phyloP scores from a whole-genome alignment of 1,284 basidiomycete genomes.

The Rhodotorula sp. region DNA sequence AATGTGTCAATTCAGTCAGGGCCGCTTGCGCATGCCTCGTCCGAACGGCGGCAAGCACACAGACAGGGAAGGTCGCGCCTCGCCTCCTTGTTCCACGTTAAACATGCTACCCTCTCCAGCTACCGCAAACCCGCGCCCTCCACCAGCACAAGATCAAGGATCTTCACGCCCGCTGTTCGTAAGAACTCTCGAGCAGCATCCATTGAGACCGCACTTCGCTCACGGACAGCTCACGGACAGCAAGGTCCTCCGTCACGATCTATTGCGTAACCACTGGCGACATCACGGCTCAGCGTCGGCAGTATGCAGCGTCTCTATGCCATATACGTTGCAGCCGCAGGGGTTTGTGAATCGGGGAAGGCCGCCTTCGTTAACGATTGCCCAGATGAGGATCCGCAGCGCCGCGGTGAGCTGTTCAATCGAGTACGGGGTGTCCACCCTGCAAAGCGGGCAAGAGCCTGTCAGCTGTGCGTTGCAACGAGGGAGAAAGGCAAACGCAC shows the following conservation, averaged over 20 bases:
- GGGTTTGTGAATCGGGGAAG: neutral
- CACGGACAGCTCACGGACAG: no score
- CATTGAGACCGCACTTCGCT: no score
- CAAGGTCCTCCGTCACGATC: no score
- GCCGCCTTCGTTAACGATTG: constrained; percentile 15
- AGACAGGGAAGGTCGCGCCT: neutral
- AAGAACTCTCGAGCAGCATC: no score
- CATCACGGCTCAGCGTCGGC: no score
- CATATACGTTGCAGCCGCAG: no score
- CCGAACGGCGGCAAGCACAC: neutral
- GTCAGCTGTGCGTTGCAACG: no score
- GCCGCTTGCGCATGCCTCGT: neutral
- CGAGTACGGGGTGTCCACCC: constrained; percentile 46
- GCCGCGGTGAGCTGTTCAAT: constrained; percentile 58
- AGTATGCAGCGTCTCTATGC: no score
- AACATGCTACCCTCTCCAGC: neutral
- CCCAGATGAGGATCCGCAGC: constrained; percentile 56
- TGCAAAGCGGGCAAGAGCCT: neutral
- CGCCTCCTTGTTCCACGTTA: neutral
- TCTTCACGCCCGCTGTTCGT: no score
- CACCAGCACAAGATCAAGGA: no score
- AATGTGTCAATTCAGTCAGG: neutral
- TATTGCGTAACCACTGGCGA: no score
- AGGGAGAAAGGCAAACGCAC: constrained; percentile 1
- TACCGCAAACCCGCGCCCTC: neutral